These are phyloP conservation scores for Plasmodium yoelii DNA, from an alignment of 169 alveolate genomes.

Conservation along the genomic window DNA sequence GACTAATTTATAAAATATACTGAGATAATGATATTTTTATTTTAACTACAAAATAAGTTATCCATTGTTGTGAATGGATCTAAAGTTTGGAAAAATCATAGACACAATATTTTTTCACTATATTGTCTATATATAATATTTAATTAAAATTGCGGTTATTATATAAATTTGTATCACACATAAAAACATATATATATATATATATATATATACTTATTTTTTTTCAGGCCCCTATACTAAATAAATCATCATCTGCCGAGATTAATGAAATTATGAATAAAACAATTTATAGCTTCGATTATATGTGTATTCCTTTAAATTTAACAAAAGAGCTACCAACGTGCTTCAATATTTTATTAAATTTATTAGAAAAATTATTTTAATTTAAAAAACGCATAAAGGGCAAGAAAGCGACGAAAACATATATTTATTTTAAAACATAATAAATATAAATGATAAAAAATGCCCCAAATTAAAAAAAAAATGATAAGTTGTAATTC, in stretches of 20 bases:
- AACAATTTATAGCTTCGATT: slow-evolving; percentile 75
- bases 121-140: background rate
- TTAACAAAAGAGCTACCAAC: slow-evolving; percentile 52
- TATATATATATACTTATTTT: slow-evolving; percentile 6
- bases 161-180: background rate
- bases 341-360: slow-evolving; percentile 57
- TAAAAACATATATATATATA: slow-evolving; percentile 17
- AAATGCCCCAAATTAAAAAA: background rate
- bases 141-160: background rate
- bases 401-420: slow-evolving; percentile 4
- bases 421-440: slow-evolving; percentile 18
- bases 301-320: slow-evolving; percentile 70
- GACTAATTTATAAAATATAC: too few relatives aligned
- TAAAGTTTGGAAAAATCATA: too few relatives aligned
- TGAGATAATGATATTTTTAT: too few relatives aligned
- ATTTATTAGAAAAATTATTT: slow-evolving; percentile 73
- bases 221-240: slow-evolving; percentile 63
- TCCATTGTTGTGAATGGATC: too few relatives aligned
- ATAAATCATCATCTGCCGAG: slow-evolving; percentile 27
- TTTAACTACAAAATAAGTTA: too few relatives aligned
- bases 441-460: slow-evolving; percentile 5
- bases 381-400: slow-evolving; percentile 19
- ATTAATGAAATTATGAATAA: slow-evolving; percentile 38
- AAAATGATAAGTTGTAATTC: slow-evolving; percentile 8
- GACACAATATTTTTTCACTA: too few relatives aligned